Evolutionary conservation across 345 rosid species (phyloP).

Genomic region (Corchorus olitorius): DNA sequence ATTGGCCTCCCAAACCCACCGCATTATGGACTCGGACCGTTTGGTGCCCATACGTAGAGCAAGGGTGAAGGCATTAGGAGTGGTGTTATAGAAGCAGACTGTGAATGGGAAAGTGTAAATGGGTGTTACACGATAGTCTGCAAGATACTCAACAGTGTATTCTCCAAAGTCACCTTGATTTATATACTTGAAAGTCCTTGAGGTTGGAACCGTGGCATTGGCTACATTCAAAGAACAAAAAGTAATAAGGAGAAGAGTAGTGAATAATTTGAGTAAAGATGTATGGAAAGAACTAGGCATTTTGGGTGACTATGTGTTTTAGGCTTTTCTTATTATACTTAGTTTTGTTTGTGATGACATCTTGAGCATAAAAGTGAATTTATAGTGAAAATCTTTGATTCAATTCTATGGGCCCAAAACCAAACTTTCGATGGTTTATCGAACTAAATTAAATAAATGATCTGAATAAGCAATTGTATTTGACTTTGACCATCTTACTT

Average conservation of each 20-base stretch:
- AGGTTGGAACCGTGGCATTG: constrained; percentile 2
- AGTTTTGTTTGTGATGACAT: neutral
- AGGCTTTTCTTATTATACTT: neutral
- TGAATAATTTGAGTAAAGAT: neutral
- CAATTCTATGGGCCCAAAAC: neutral
- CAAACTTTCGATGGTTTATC: neutral
- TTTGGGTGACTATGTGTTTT: neutral
- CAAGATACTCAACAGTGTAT: constrained; percentile 4
- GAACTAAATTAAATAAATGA: too few relatives aligned
- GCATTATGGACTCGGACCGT: constrained; percentile 36
- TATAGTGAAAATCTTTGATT: neutral
- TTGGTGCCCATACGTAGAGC: constrained; percentile 49
- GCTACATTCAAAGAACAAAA: neutral
- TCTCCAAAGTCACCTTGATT: constrained; percentile 18
- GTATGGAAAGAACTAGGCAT: neutral
- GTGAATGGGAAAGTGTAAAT: constrained; percentile 38
- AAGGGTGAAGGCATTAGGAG: constrained; percentile 58
- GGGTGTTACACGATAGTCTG: neutral
- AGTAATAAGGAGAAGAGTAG: neutral
- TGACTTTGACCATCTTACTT: too few relatives aligned
- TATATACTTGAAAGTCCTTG: constrained; percentile 5
- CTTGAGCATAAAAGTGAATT: neutral
- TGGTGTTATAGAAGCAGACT: constrained; percentile 63
- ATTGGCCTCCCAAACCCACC: constrained; percentile 83
- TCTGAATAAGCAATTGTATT: too few relatives aligned